Evolutionary conservation across 495 filamentous ascomycete genomes (phyloP).

Genomic region (Aspergillus conjunctus): DNA sequence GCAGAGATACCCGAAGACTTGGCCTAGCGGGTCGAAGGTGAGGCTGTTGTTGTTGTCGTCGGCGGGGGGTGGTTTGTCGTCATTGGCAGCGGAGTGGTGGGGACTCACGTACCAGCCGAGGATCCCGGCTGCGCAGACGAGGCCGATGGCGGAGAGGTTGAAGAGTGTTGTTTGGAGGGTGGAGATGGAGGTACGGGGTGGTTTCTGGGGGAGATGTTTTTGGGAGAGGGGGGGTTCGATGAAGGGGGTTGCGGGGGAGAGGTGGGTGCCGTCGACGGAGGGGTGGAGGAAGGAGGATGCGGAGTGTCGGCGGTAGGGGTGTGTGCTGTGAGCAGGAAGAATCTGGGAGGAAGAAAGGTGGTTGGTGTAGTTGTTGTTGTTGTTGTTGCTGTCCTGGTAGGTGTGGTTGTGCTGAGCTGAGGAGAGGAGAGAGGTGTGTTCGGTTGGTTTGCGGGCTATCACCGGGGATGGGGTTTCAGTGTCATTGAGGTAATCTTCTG

Average conservation of each 20-base stretch:
- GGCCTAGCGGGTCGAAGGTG: constrained; percentile 72
- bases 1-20: constrained; percentile 84
- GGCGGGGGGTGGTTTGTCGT: constrained; percentile 22
- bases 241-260: constrained; percentile 80
- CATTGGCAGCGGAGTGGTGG: constrained; percentile 11
- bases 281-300: constrained; percentile 38
- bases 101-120: constrained; percentile 80
- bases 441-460: constrained; percentile 29
- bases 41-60: constrained; percentile 42
- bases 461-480: constrained; percentile 18
- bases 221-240: constrained; percentile 36
- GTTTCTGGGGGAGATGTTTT: constrained; percentile 5
- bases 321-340: not conserved
- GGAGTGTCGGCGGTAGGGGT: constrained; percentile 30
- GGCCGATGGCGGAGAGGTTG: constrained; percentile 69
- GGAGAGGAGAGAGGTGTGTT: constrained; percentile 36
- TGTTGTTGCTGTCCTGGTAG: constrained; percentile 20
- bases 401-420: constrained; percentile 29
- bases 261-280: constrained; percentile 61
- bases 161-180: constrained; percentile 64
- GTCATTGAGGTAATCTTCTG: constrained; percentile 20
- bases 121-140: constrained; percentile 81
- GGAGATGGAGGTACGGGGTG: constrained; percentile 34
- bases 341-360: constrained; percentile 1
- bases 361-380: constrained; percentile 14